Conservation (phyloP, 202 grass and related monocot genomes). For the Schoenoplectus tabernaemontani region DNA sequence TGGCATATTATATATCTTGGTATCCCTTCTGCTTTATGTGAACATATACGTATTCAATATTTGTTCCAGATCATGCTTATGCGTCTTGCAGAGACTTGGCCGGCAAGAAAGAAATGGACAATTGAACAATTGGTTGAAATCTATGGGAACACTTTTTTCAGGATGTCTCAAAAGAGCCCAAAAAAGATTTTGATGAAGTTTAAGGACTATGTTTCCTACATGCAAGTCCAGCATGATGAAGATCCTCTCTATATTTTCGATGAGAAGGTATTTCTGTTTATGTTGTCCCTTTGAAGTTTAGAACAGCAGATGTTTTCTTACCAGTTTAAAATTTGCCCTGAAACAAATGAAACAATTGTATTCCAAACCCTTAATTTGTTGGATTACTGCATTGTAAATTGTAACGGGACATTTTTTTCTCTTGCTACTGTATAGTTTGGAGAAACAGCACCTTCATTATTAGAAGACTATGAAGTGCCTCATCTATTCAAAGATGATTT, state of each 20-base stretch:
- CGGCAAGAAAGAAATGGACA: slow-evolving; percentile 82
- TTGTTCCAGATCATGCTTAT: slow-evolving; percentile 66
- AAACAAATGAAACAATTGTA: neutral
- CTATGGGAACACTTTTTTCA: slow-evolving; percentile 66
- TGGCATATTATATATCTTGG: neutral
- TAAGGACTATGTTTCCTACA: slow-evolving; percentile 90
- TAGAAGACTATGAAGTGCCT: slow-evolving; percentile 82
- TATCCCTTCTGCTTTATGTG: neutral
- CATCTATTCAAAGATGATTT: slow-evolving; percentile 90
- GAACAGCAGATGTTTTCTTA: neutral
- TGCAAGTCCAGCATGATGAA: slow-evolving; percentile 92
- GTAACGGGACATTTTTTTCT: slow-evolving; percentile 8
- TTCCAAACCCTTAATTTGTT: neutral
- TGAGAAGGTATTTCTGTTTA: slow-evolving; percentile 56
- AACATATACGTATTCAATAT: neutral
- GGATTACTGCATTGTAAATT: neutral
- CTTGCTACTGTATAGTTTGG: slow-evolving; percentile 61
- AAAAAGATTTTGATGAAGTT: slow-evolving; percentile 90
- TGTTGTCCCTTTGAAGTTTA: neutral
- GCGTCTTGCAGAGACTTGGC: slow-evolving; percentile 68
- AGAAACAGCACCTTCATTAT: slow-evolving; percentile 54
- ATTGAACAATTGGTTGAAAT: slow-evolving; percentile 53
- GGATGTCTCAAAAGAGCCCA: slow-evolving; percentile 88
- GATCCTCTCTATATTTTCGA: slow-evolving; percentile 98
- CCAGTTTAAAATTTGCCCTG: neutral